Base-by-base conservation (phyloP, 2,329 filamentous ascomycete species). In the Boeremia lycopersici region DNA sequence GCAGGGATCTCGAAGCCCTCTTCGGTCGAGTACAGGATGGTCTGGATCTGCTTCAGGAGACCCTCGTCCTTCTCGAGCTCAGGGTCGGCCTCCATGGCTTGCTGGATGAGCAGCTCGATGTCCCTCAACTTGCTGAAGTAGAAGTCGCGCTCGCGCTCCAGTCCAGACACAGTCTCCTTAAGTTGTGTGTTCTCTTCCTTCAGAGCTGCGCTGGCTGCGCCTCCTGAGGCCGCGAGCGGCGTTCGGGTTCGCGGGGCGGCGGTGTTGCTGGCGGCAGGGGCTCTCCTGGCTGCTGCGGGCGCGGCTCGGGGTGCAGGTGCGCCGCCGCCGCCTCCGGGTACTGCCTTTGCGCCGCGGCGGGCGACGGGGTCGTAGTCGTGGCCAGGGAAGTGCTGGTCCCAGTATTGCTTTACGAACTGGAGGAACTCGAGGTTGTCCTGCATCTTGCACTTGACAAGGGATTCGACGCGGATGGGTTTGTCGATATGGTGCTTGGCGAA, bases 341-440 rank as follows among this genome's bases (percentile, higher is more conserved):
- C 81, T 26, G 86, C 82, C 30, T 85, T 84, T 48, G 86, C 86
- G 29, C 87, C 93, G 75, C 95, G 86, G 72, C 95, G 86, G 50
- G 83, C 82, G 25, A 96, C 84, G 10, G 95, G 91, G 74, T 99
- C 95, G 81, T 99, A 99, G 62, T 98, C 95, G 69, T 95, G 92
- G 56, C 95, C 95, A 7, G 95, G 95, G 78, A 91, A 99, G 82
- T 97, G 92, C 74, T 97, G 91, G 72, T 99, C 95, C 95, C 95
- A 99, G 81, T 92, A 97, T 67, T 85, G 84, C 85, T 99, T 99
- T 56, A 88, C 88, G 89, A 92, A 99, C 80, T 99, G 95, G 57
- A 99, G 83, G 76, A 99, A 99, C 74, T 98, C 95, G 68, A 99
- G 89, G 81, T 99, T 99, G 78, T 99, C 95, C 84, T 99, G 95